phyloP scores from a whole-genome alignment of 2,329 filamentous ascomycete genomes.

The Sporothrix luriei region DNA sequence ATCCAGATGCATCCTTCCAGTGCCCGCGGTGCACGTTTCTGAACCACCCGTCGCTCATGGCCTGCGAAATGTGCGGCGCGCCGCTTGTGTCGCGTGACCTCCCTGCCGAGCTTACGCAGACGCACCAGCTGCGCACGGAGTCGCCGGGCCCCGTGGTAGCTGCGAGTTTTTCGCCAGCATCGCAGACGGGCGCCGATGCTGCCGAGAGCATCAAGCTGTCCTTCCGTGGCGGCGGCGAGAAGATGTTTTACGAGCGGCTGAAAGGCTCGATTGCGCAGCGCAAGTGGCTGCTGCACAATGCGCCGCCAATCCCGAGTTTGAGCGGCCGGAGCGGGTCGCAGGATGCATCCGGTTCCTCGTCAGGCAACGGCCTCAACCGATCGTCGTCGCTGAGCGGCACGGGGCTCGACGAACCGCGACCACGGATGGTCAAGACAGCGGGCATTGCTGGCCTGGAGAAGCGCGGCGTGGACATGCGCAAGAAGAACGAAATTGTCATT shows the following conservation, averaged over 20 bases:
- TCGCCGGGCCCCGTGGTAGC: constrained; percentile 75
- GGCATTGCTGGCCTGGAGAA: constrained; percentile 93
- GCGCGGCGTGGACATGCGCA: constrained; percentile 78
- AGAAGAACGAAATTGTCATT: constrained; percentile 91
- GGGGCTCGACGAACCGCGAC: constrained; percentile 35
- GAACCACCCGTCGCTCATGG: constrained; percentile 82
- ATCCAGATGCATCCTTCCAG: constrained; percentile 52
- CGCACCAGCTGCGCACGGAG: constrained; percentile 57
- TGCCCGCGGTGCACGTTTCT: constrained; percentile 92
- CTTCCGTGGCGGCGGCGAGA: constrained; percentile 85
- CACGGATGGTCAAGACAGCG: constrained; percentile 61
- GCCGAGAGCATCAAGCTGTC: constrained; percentile 85
- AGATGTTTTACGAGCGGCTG: constrained; percentile 84
- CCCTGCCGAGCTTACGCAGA: constrained; percentile 47
- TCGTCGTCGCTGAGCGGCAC: constrained; percentile 33
- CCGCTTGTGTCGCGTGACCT: constrained; percentile 63
- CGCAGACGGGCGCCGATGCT: constrained; percentile 51
- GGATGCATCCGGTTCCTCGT: neutral
- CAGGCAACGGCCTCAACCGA: constrained; percentile 28
- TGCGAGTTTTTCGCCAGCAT: constrained; percentile 36
- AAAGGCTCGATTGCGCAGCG: constrained; percentile 87
- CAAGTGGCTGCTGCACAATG: constrained; percentile 91
- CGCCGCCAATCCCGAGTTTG: constrained; percentile 79
- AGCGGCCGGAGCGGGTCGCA: constrained; percentile 36
- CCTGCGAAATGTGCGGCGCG: constrained; percentile 90